These are phyloP conservation scores for Penicillium coffeae DNA, from an alignment of 495 filamentous ascomycete genomes.

Conservation along the genomic window DNA sequence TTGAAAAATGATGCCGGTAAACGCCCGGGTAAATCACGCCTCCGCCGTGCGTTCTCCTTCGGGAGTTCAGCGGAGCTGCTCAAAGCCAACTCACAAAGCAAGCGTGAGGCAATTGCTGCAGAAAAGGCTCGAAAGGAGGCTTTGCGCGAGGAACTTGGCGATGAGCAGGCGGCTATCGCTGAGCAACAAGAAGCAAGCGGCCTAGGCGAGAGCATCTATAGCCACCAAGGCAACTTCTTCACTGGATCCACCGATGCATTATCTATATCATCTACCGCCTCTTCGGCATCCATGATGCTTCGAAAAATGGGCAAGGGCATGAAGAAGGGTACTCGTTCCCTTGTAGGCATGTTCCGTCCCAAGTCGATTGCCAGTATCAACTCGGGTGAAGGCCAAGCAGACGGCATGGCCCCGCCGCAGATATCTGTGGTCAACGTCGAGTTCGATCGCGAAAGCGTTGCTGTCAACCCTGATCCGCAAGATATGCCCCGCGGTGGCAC, in stretches of 20 bases:
- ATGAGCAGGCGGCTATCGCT: slow-evolving; percentile 86
- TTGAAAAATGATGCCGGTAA: slow-evolving; percentile 64
- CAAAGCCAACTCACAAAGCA: slow-evolving; percentile 66
- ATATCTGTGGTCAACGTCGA: slow-evolving; percentile 96
- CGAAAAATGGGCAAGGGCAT: slow-evolving; percentile 98
- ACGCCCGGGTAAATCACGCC: slow-evolving; percentile 76
- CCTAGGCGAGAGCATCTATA: slow-evolving; percentile 90
- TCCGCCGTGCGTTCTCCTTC: slow-evolving; percentile 94
- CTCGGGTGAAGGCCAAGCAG: slow-evolving; percentile 58
- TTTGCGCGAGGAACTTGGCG: slow-evolving; percentile 68
- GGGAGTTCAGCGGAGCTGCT: slow-evolving; percentile 91
- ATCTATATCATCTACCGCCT: slow-evolving; percentile 95
- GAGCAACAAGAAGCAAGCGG: slow-evolving; percentile 87
- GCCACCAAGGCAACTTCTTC: slow-evolving; percentile 80
- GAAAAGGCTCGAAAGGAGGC: slow-evolving; percentile 68
- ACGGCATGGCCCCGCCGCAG: slow-evolving; percentile 61
- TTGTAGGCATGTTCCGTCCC: slow-evolving; percentile 92
- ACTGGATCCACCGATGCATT: slow-evolving; percentile 92
- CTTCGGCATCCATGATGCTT: slow-evolving; percentile 98
- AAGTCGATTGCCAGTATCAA: slow-evolving; percentile 83
- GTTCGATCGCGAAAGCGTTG: slow-evolving; percentile 81
- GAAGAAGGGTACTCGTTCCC: slow-evolving; percentile 85
- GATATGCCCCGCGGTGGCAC: slow-evolving; percentile 70
- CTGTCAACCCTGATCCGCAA: slow-evolving; percentile 68
- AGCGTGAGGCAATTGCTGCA: slow-evolving; percentile 51